Evolutionary conservation across 345 rosid genomes (phyloP).

Genomic region (Arabidopsis suecica): DNA sequence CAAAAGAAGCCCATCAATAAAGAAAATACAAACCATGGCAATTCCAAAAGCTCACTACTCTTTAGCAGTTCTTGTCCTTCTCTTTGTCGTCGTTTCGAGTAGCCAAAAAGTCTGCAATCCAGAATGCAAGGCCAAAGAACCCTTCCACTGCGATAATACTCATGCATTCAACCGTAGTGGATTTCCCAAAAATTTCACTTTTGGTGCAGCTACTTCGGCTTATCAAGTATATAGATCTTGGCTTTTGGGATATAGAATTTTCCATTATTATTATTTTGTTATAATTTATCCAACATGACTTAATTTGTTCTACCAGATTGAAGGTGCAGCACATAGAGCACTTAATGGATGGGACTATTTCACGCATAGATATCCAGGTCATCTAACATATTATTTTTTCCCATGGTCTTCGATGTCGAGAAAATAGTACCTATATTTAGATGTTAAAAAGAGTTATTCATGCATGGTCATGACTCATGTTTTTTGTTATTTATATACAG

Average conservation of each 20-base stretch:
- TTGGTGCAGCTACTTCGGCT: conserved; percentile 37
- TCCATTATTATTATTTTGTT: background rate
- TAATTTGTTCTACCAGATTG: conserved; percentile 14
- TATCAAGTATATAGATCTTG: conserved; percentile 22
- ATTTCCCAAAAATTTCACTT: conserved; percentile 22
- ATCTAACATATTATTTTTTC: background rate
- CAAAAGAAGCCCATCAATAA: background rate
- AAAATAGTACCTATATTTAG: no score
- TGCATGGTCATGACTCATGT: no score
- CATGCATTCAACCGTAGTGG: conserved; percentile 22
- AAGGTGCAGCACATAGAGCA: conserved; percentile 34
- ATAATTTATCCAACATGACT: background rate
- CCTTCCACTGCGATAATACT: conserved; percentile 23
- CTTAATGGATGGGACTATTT: conserved; percentile 28
- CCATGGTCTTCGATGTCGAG: background rate
- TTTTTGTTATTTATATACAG: background rate
- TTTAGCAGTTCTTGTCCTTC: conserved; percentile 4
- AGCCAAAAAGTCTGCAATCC: conserved; percentile 19
- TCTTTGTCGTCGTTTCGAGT: background rate
- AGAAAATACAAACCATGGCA: conserved; percentile 1
- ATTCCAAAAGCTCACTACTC: conserved; percentile 14
- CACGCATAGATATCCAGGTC: conserved; percentile 37
- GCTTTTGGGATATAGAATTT: background rate
- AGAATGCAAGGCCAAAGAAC: conserved; percentile 31
- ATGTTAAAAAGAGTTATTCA: no score